These are phyloP conservation scores for Pascua guehoae DNA, from an alignment of 1,284 basidiomycete species.

Conservation along the genomic window DNA sequence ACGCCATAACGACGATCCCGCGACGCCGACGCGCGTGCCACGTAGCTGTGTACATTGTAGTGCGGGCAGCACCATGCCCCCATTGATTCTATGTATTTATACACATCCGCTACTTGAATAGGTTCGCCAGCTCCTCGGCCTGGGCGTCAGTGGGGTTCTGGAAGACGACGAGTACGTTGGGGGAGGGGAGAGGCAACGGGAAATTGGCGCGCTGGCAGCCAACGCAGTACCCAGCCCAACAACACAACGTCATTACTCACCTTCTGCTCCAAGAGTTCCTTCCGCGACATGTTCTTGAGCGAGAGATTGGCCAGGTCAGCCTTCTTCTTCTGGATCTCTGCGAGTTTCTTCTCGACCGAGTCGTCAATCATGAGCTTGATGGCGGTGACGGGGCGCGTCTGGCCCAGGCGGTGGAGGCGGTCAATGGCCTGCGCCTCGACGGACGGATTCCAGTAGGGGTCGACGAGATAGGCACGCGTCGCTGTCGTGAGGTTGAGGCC, in stretches of 20 bases:
- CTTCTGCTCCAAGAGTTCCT: slow-evolving; percentile 74
- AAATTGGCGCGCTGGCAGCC: too few relatives aligned
- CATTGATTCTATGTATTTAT: too few relatives aligned
- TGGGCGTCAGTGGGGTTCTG: slow-evolving; percentile 35
- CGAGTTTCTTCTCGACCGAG: slow-evolving; percentile 82
- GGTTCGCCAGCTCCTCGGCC: slow-evolving; percentile 50
- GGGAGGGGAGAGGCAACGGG: too few relatives aligned
- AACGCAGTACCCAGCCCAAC: too few relatives aligned
- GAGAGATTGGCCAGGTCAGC: slow-evolving; percentile 87
- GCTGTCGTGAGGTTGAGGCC: slow-evolving; percentile 92
- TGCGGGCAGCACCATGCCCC: too few relatives aligned
- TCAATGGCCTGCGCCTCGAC: slow-evolving; percentile 95
- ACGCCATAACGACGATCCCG: too few relatives aligned
- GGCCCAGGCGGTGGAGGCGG: slow-evolving; percentile 90
- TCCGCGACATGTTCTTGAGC: slow-evolving; percentile 71
- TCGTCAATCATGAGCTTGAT: slow-evolving; percentile 89
- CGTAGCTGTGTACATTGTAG: neutral
- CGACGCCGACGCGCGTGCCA: neutral
- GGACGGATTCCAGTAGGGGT: slow-evolving; percentile 88
- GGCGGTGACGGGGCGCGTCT: slow-evolving; percentile 83
- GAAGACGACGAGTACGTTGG: too few relatives aligned
- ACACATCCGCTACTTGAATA: slow-evolving; percentile 27
- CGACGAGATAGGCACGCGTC: slow-evolving; percentile 87
- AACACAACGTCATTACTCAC: slow-evolving; percentile 49
- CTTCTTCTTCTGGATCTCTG: slow-evolving; percentile 92